A percentile compares a stretch with the other conserved stretches of the same genome.
Conservation (phyloP, 225 moss, liverwort and hornwort species). For the Anthoceros angustus region DNA sequence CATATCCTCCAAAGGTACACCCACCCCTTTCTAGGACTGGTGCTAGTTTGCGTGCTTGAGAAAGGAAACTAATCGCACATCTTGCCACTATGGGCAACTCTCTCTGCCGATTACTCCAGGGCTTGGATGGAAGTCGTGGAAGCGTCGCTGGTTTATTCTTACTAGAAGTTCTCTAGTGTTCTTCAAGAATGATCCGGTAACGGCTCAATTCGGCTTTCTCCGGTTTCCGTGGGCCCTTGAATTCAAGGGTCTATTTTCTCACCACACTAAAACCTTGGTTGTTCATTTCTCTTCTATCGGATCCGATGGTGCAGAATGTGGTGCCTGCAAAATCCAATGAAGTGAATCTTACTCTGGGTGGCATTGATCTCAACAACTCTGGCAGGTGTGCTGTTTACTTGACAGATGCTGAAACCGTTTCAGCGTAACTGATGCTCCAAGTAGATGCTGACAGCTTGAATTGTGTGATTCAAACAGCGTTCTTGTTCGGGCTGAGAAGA, state of each 20-base stretch:
- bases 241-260: background rate
- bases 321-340: slow-evolving; percentile 64
- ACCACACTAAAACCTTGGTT: background rate
- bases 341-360: slow-evolving; percentile 62
- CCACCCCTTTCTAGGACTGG: background rate
- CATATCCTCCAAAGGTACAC: background rate
- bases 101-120: slow-evolving; percentile 18
- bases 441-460: background rate
- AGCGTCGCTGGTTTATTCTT: slow-evolving; percentile 93
- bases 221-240: background rate
- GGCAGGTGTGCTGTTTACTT: slow-evolving; percentile 38
- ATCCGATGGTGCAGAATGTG: slow-evolving; percentile 34
- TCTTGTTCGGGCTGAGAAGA: slow-evolving; percentile 77
- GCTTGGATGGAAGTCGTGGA: slow-evolving; percentile 97
- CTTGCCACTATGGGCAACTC: too few relatives aligned
- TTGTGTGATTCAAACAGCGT: slow-evolving; percentile 38
- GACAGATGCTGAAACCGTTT: background rate
- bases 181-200: slow-evolving; percentile 88
- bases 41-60: background rate
- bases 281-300: background rate
- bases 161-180: slow-evolving; percentile 87
- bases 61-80: background rate
- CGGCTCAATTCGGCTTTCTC: background rate
- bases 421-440: background rate
- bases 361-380: slow-evolving; percentile 91